Conservation (phyloP, 495 filamentous ascomycete genomes). For the Aspergillus sclerotioniger region DNA sequence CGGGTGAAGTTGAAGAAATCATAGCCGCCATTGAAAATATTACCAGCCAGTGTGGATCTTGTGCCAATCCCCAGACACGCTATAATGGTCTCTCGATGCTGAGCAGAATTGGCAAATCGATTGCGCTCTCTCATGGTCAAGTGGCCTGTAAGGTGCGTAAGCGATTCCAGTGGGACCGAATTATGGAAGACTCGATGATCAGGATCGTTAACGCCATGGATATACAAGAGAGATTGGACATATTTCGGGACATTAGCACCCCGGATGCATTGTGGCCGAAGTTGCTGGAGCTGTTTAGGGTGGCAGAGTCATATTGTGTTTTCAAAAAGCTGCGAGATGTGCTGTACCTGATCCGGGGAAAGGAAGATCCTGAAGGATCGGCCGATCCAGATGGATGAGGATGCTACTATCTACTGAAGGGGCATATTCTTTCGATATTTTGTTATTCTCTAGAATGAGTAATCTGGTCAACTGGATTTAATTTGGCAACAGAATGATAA, state of each 20-base stretch:
- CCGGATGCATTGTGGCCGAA: conserved; percentile 12
- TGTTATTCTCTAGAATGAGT: neutral
- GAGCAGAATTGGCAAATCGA: conserved; percentile 23
- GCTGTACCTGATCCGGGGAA: neutral
- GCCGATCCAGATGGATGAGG: conserved; percentile 2
- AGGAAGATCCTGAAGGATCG: neutral
- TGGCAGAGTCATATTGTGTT: conserved; percentile 6
- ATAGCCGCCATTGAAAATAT: neutral
- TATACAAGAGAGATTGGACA: conserved; percentile 4
- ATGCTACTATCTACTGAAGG: too few relatives aligned
- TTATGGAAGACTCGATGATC: conserved; percentile 20
- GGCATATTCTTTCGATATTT: too few relatives aligned
- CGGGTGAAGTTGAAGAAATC: neutral
- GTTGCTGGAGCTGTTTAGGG: conserved; percentile 13
- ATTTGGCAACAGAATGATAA: too few relatives aligned
- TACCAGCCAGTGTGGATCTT: conserved; percentile 9
- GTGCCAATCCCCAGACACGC: conserved; percentile 12
- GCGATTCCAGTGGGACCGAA: conserved; percentile 6
- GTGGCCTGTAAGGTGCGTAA: conserved; percentile 19
- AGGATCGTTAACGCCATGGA: conserved; percentile 15
- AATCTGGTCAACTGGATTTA: too few relatives aligned
- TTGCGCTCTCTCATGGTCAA: conserved; percentile 9
- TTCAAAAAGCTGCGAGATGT: conserved; percentile 11
- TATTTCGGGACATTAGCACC: neutral
- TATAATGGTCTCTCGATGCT: conserved; percentile 20